Conservation (phyloP, 306 rosid species). For the Gleditsia sinensis region DNA sequence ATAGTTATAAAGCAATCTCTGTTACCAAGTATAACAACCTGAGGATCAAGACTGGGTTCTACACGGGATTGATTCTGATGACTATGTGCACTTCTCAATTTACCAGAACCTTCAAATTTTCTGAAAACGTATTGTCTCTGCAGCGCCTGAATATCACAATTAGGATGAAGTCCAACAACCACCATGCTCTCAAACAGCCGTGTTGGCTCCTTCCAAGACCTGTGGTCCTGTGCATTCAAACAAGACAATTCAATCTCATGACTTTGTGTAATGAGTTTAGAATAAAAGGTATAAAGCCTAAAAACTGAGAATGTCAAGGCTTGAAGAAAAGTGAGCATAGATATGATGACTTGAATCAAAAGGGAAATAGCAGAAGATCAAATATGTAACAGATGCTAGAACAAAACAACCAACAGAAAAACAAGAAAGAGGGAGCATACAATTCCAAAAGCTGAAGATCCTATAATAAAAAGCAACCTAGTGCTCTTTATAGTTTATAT, state of each 20-base stretch:
- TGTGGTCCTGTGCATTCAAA: conserved; percentile 79
- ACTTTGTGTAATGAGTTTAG: conserved; percentile 11
- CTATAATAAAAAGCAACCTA: too few relatives aligned
- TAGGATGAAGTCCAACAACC: conserved; percentile 93
- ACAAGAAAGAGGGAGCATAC: background rate
- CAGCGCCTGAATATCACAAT: conserved; percentile 85
- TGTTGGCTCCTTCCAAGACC: conserved; percentile 83
- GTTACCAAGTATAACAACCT: conserved; percentile 66
- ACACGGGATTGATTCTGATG: conserved; percentile 76
- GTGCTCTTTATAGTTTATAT: background rate
- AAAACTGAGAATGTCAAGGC: conserved; percentile 7
- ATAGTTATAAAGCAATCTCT: conserved; percentile 24
- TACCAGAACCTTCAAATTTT: conserved; percentile 75
- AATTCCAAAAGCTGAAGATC: background rate
- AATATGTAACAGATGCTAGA: conserved; percentile 9
- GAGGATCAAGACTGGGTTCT: conserved; percentile 90
- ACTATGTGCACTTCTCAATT: conserved; percentile 72
- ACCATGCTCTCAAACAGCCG: conserved; percentile 94
- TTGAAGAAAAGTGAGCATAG: background rate
- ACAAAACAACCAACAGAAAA: conserved; percentile 24
- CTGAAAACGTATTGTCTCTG: conserved; percentile 63
- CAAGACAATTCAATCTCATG: background rate
- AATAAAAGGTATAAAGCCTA: conserved; percentile 5
- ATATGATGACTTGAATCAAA: conserved; percentile 4
- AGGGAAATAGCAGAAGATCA: conserved; percentile 12